phyloP scores from a whole-genome alignment of 352 stramenopile species.

The Phytophthora sp. region DNA sequence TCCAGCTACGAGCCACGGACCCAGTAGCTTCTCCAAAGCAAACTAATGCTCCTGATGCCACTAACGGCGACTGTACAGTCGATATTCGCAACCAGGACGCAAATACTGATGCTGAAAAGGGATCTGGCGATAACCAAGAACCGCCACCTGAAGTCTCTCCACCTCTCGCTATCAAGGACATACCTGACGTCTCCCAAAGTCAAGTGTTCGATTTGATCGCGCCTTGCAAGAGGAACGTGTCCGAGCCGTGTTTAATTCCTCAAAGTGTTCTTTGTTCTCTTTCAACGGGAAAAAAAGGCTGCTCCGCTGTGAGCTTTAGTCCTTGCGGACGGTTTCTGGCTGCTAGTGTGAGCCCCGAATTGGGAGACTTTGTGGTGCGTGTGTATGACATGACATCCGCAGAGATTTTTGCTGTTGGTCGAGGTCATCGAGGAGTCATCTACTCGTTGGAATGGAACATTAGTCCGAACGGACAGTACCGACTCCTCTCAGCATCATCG shows the following conservation, averaged over 20 bases:
- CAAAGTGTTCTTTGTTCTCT: conserved; percentile 62
- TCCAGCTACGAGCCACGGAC: conserved; percentile 40
- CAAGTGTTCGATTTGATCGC: conserved; percentile 28
- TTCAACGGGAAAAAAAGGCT: conserved; percentile 60
- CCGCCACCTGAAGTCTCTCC: neutral
- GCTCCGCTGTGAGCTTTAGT: conserved; percentile 67
- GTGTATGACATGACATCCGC: conserved; percentile 55
- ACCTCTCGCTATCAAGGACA: neutral
- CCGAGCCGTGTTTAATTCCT: conserved; percentile 62
- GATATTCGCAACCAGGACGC: neutral
- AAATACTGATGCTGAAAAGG: neutral
- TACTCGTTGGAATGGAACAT: conserved; percentile 65
- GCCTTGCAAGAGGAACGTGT: conserved; percentile 40
- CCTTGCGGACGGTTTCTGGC: conserved; percentile 60
- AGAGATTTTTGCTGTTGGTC: conserved; percentile 40
- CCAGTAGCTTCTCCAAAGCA: conserved; percentile 7
- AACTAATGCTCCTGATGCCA: neutral
- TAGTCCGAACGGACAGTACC: conserved; percentile 8
- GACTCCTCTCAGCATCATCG: conserved; percentile 62
- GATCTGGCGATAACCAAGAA: conserved; percentile 26
- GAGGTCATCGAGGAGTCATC: conserved; percentile 61
- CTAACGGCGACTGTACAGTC: neutral
- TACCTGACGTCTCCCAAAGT: neutral
- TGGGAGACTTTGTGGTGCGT: conserved; percentile 49
- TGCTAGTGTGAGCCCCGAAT: conserved; percentile 42